Conservation (phyloP, 1,284 basidiomycete genomes). For the Amylostereum areolatum region DNA sequence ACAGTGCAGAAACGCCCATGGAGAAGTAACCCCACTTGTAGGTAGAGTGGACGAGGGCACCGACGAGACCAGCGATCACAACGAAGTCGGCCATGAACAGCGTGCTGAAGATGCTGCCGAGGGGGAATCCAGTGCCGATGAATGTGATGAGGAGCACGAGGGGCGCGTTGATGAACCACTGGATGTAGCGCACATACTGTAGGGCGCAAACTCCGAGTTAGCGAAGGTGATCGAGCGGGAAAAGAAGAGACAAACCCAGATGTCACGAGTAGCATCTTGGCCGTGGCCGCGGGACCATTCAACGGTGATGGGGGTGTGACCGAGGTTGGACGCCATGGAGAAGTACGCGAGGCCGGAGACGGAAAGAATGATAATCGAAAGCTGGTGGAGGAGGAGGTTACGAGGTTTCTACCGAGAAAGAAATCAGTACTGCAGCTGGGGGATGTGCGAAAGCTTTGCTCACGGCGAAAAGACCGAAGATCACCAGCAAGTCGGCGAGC, state of each 20-base stretch:
- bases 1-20: constrained; percentile 38
- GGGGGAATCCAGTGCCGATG: constrained; percentile 44
- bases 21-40: constrained; percentile 52
- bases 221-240: neutral
- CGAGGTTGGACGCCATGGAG: constrained; percentile 57
- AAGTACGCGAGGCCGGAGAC: constrained; percentile 42
- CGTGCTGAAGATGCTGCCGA: constrained; percentile 45
- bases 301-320: constrained; percentile 40
- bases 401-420: constrained; percentile 24
- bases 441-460: constrained; percentile 1
- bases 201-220: neutral
- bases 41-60: constrained; percentile 37
- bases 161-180: constrained; percentile 55
- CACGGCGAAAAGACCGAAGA: constrained; percentile 34
- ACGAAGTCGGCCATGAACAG: constrained; percentile 48
- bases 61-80: constrained; percentile 46
- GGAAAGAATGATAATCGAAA: constrained; percentile 39
- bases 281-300: constrained; percentile 36
- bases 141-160: constrained; percentile 46
- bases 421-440: neutral
- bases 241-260: constrained; percentile 39
- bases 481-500: constrained; percentile 29
- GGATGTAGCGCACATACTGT: constrained; percentile 47
- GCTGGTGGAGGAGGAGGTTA: constrained; percentile 43
- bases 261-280: constrained; percentile 34